phyloP scores from a whole-genome alignment of 176 grass and related monocot genomes.

The Areca catechu region DNA sequence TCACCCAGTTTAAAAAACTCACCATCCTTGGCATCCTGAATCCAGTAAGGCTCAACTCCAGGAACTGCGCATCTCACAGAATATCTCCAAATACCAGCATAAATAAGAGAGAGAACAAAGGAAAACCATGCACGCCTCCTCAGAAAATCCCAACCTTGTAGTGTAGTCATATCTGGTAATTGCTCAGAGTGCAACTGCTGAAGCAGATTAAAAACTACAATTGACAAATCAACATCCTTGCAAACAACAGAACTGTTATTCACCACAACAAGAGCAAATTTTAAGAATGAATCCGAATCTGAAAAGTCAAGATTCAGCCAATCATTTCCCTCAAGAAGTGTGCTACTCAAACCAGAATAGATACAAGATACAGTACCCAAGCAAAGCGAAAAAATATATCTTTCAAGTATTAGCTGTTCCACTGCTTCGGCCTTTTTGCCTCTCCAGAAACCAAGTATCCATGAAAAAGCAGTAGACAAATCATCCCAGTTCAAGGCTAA shows the following conservation, averaged over 20 bases:
- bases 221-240: constrained; percentile 35
- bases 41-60: constrained; percentile 8
- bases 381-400: constrained; percentile 72
- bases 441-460: constrained; percentile 67
- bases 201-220: constrained; percentile 42
- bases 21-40: constrained; percentile 12
- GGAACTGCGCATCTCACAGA: constrained; percentile 18
- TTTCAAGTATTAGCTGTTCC: constrained; percentile 79
- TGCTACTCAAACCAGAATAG: constrained; percentile 21
- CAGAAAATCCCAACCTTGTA: constrained; percentile 58
- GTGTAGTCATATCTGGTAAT: constrained; percentile 22
- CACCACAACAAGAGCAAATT: constrained; percentile 46
- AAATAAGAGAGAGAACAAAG: constrained; percentile 64
- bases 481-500: constrained; percentile 47
- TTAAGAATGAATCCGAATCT: constrained; percentile 46
- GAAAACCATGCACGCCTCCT: constrained; percentile 64
- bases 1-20: constrained; percentile 35
- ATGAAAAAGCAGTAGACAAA: constrained; percentile 39
- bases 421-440: constrained; percentile 45
- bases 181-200: constrained; percentile 47
- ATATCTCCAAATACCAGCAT: constrained; percentile 36
- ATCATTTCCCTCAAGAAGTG: constrained; percentile 23
- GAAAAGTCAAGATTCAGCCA: constrained; percentile 43
- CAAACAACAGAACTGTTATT: constrained; percentile 23
- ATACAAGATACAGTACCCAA: constrained; percentile 59